A percentile compares a stretch with the other conserved stretches of the same genome.
These are phyloP conservation scores for Geosmithia flava DNA, from an alignment of 2,329 filamentous ascomycete species.

Conservation along the genomic window DNA sequence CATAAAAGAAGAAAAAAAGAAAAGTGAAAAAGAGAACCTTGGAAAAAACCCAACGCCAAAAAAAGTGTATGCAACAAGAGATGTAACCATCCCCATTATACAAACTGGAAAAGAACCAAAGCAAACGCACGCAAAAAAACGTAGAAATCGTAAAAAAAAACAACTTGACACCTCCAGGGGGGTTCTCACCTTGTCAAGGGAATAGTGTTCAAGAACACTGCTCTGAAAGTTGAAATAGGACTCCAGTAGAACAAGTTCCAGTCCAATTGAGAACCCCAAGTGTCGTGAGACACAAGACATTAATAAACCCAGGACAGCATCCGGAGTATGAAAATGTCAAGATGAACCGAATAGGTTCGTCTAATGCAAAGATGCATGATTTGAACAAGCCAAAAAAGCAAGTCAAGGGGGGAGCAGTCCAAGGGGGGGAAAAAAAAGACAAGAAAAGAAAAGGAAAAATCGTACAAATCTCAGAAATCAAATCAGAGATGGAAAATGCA, in stretches of 20 bases:
- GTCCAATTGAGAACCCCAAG: not conserved
- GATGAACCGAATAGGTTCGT: no score
- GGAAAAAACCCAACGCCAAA: not conserved
- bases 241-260: no score
- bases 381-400: conserved; percentile 1
- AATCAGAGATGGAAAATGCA: not conserved
- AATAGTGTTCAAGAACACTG: no score
- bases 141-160: not conserved
- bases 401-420: not conserved
- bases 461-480: no score
- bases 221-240: no score
- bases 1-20: not conserved
- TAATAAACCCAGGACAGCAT: not conserved
- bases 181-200: no score
- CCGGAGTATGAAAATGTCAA: no score
- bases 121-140: no score
- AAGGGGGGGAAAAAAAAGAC: not conserved
- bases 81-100: not conserved
- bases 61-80: not conserved
- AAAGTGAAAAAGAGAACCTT: not conserved
- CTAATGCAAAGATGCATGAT: not conserved
- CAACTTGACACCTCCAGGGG: no score
- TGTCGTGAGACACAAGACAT: not conserved
- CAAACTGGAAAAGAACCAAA: no score
- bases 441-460: no score